Conservation (phyloP, 441 rosid genomes). For the Pelargonium australe region DNA sequence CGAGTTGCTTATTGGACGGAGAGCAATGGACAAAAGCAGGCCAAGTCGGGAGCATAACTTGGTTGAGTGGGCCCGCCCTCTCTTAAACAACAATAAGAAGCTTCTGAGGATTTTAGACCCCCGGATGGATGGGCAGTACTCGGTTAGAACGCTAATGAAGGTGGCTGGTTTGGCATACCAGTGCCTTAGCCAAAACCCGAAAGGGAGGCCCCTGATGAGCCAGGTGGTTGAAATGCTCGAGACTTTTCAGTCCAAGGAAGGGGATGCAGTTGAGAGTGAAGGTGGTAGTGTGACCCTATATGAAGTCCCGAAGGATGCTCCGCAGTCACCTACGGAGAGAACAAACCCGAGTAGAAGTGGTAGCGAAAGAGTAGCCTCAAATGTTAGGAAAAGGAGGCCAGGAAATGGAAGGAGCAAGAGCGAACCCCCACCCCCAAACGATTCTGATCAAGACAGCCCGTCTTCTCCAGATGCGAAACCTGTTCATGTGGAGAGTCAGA, state of each 20-base stretch:
- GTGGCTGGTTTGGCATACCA: constrained; percentile 73
- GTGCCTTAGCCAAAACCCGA: constrained; percentile 97
- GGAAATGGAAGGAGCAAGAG: constrained; percentile 46
- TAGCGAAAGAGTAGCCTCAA: constrained; percentile 15
- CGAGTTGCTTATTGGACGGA: constrained; percentile 92
- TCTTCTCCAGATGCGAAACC: constrained; percentile 21
- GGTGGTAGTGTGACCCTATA: constrained; percentile 44
- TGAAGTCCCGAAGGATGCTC: constrained; percentile 42
- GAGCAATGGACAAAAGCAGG: constrained; percentile 89
- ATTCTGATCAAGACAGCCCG: constrained; percentile 17
- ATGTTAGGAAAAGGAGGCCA: constrained; percentile 23
- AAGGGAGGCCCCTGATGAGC: constrained; percentile 88
- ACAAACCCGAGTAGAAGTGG: constrained; percentile 17
- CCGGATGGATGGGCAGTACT: constrained; percentile 88
- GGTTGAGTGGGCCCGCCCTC: constrained; percentile 96
- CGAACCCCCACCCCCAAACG: constrained; percentile 28
- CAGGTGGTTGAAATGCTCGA: constrained; percentile 82
- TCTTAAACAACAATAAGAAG: constrained; percentile 81
- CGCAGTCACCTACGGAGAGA: constrained; percentile 10
- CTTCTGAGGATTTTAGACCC: constrained; percentile 80
- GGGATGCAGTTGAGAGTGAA: constrained; percentile 33
- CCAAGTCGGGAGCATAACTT: constrained; percentile 90
- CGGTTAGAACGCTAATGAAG: constrained; percentile 51
- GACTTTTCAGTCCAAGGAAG: constrained; percentile 45
- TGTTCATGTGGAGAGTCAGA: constrained; percentile 26